Percentiles rank a stretch among this genome's conserved stretches.
phyloP scores from a whole-genome alignment of 2,329 filamentous ascomycete genomes.

The Aspergillus thermomutatus region DNA sequence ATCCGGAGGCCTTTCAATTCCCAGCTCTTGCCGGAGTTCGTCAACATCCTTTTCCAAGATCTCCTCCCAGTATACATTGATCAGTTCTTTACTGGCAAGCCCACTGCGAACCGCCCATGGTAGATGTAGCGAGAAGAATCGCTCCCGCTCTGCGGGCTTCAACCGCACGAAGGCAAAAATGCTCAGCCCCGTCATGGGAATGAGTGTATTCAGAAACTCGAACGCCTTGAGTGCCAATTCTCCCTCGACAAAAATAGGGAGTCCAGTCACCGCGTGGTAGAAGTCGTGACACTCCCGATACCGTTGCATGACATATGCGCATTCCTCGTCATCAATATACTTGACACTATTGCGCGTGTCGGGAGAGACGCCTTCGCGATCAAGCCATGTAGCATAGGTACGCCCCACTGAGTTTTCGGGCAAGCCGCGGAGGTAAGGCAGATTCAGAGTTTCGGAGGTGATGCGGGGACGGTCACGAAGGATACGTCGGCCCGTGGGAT shows the following conservation, averaged over 20 bases:
- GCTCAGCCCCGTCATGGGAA: conserved; percentile 92
- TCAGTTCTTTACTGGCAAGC: conserved; percentile 69
- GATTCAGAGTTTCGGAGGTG: conserved; percentile 66
- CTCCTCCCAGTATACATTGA: conserved; percentile 99
- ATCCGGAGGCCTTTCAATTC: conserved; percentile 86
- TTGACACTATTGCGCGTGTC: conserved; percentile 79
- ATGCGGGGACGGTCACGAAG: conserved; percentile 86
- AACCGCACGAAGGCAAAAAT: conserved; percentile 67
- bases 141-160: conserved; percentile 60
- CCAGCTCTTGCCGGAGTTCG: conserved; percentile 68
- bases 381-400: conserved; percentile 86
- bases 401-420: conserved; percentile 72
- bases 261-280: conserved; percentile 88
- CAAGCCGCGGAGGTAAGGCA: conserved; percentile 68
- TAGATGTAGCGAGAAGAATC: conserved; percentile 65
- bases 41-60: conserved; percentile 79
- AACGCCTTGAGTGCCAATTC: conserved; percentile 98
- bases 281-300: conserved; percentile 98
- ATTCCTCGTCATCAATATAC: conserved; percentile 93
- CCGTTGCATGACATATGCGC: conserved; percentile 96
- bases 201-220: conserved; percentile 88
- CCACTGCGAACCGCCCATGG: conserved; percentile 92
- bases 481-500: conserved; percentile 82
- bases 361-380: conserved; percentile 86
- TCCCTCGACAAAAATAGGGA: conserved; percentile 90